phyloP scores from a whole-genome alignment of 768 basidiomycete species.

The Pholiota microspora region DNA sequence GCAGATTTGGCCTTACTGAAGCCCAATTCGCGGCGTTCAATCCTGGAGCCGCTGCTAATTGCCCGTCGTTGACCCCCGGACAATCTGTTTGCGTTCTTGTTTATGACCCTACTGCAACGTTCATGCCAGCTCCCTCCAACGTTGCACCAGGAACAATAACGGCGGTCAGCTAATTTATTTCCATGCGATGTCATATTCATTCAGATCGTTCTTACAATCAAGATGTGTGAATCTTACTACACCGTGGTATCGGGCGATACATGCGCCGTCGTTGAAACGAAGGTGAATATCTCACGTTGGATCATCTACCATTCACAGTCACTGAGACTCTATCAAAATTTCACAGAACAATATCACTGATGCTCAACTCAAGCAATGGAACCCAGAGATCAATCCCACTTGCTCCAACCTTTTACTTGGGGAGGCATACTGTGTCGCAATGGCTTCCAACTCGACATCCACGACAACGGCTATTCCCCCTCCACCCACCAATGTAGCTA shows the following conservation, averaged over 20 bases:
- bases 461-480: slow-evolving; percentile 11
- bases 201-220: background rate
- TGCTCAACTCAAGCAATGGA: slow-evolving; percentile 14
- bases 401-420: slow-evolving; percentile 21
- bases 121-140: slow-evolving; percentile 10
- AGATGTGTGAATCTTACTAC: slow-evolving; percentile 20
- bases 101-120: slow-evolving; percentile 5
- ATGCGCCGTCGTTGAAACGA: slow-evolving; percentile 17
- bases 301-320: too few relatives aligned
- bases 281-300: background rate
- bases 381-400: slow-evolving; percentile 16
- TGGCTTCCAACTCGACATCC: slow-evolving; percentile 4
- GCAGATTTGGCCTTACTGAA: background rate
- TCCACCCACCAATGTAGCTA: slow-evolving; percentile 16
- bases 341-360: slow-evolving; percentile 16
- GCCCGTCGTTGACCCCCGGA: background rate
- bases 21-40: slow-evolving; percentile 1
- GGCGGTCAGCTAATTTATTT: slow-evolving; percentile 2
- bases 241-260: slow-evolving; percentile 21
- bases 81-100: background rate
- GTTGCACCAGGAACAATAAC: slow-evolving; percentile 10
- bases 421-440: slow-evolving; percentile 21
- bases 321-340: too few relatives aligned
- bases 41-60: background rate
- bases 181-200: background rate